A percentile compares a stretch with the other conserved stretches of the same genome.
Evolutionary conservation across 192 early-diverging fungal species (phyloP).

Genomic region (Haplosporangium gracile): DNA sequence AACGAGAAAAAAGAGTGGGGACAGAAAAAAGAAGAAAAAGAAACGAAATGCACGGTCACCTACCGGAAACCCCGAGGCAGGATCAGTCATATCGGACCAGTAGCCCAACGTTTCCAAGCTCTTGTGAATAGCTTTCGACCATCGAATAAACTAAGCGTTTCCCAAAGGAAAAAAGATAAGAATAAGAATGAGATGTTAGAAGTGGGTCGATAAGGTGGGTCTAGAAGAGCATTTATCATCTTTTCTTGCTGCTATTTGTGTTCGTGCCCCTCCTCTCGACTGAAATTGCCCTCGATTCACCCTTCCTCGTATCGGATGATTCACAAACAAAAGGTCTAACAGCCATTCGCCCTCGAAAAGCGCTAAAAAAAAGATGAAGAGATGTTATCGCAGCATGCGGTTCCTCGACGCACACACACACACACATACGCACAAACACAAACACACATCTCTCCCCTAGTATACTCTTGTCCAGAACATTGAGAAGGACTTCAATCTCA

Average conservation of each 20-base stretch:
- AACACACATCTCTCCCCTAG: no score
- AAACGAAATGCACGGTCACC: slow-evolving; percentile 22
- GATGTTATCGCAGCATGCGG: slow-evolving; percentile 4
- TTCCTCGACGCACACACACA: background rate
- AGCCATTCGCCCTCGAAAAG: background rate
- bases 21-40: background rate
- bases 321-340: background rate
- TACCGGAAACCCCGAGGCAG: slow-evolving; percentile 89
- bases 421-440: background rate
- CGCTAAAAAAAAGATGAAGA: background rate
- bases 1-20: slow-evolving; percentile 6
- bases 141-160: slow-evolving; percentile 72
- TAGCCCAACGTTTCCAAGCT: slow-evolving; percentile 68
- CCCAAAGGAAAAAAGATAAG: background rate
- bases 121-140: slow-evolving; percentile 72
- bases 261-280: no score
- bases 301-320: background rate
- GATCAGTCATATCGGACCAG: slow-evolving; percentile 95
- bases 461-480: no score
- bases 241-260: background rate
- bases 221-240: background rate
- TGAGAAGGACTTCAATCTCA: background rate
- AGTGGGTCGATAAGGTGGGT: background rate
- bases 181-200: background rate
- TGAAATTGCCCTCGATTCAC: background rate